Evolutionary conservation across 2,329 filamentous ascomycete genomes (phyloP), one percentile per base, ranked within the genome.

Genomic region (Pseudogymnoascus sp.): DNA sequence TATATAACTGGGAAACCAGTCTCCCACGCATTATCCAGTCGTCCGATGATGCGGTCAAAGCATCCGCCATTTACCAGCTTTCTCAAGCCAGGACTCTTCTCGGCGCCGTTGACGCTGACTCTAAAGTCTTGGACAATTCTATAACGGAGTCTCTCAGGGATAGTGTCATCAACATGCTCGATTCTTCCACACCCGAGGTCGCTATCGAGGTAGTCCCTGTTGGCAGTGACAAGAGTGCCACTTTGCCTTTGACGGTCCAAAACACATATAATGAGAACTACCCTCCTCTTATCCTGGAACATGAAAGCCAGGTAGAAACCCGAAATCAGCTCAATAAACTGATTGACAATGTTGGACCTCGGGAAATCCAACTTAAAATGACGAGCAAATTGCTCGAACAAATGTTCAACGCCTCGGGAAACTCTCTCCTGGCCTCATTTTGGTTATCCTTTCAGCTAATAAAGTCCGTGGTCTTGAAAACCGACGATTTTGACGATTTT

Each of bases 11-110:
- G 92, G 83, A 93, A 23, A 84, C 85, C 2, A 87, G 90, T 42
- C 82, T 99, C 17, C 88, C 93, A 4, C 84, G 92, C 15, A 76
- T 91, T 13, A 93, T 97, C 86, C 91, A 93, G 73, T 85, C 87
- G 8, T 88, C 87, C 68, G 92, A 97, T 69, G 91, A 96, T 68
- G 80, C 81, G n/a, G 79, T 82, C 28, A 96, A 96, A 73, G 82
- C 86, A 66, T 82, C 83, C 63, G 86, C 87, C 1, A 82, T 97
- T 26, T 82, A 83, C 28, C 90, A 93, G 66, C 82, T 99, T n/a
- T 84, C 88, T 13, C 88, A 87, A 59, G 87, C 89, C 0, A 86
- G 91, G 62, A 80, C 83, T 31, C 74, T 93, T 7, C 77, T 95
- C 19, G 82, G 82, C 17, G 79, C 82, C 4, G 78, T 90, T 17